phyloP scores from a whole-genome alignment of 176 grass and related monocot species.

The Carex pumila region DNA sequence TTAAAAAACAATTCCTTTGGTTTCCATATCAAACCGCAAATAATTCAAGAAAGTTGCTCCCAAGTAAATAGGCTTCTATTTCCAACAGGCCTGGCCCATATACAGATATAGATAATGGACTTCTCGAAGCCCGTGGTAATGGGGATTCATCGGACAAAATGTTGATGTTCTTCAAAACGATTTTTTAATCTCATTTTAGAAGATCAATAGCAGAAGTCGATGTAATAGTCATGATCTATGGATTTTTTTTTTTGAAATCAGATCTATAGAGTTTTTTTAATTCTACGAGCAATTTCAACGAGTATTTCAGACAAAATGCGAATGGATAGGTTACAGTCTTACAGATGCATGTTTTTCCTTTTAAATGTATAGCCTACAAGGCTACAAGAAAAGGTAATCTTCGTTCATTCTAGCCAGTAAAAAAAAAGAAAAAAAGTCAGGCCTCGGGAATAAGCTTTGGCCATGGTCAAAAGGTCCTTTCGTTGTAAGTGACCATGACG shows the following conservation, averaged over 20 bases:
- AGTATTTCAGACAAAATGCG: too few species aligned
- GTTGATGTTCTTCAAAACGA: neutral
- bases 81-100: neutral
- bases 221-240: too few species aligned
- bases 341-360: too few species aligned
- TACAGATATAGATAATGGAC: neutral
- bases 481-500: conserved; percentile 8
- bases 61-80: neutral
- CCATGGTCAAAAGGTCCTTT: conserved; percentile 1
- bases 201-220: neutral
- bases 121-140: too few species aligned
- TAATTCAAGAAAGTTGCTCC: neutral
- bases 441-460: neutral
- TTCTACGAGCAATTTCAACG: too few species aligned
- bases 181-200: neutral
- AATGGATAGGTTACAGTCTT: too few species aligned
- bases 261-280: too few species aligned
- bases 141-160: too few species aligned
- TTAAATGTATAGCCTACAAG: too few species aligned
- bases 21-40: neutral
- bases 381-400: too few species aligned
- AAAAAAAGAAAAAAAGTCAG: neutral
- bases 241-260: too few species aligned
- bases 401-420: neutral
- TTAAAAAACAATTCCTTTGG: too few species aligned